Evolutionary conservation across 306 rosid genomes (phyloP), one percentile per base, ranked within the genome.

Genomic region (Ormosia semicastrata): DNA sequence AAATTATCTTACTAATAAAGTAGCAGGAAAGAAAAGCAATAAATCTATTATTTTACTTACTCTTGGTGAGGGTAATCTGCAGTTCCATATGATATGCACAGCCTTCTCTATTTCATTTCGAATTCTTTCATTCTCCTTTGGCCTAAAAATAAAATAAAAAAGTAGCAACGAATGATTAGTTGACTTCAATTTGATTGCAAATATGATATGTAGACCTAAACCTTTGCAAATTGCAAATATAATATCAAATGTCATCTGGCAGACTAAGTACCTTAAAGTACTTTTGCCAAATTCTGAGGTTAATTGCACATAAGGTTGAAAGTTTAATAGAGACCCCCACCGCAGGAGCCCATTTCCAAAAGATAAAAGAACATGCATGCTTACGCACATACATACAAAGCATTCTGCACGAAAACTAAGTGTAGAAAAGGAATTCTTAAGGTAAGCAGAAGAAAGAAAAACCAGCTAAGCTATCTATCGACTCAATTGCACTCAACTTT

Each of bases 51-150:
- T 52, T 82, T 81, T 64, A 36, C 95, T 82, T 87, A 95, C 99
- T 85, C 99, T 91, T 41, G 99, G 99, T 10, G 99, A 95, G 65
- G 99, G 99, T 59, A 95, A 90, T 84, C 88, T 59, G 67, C 99
- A 95, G 79, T 90, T 93, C 99, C 99, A 95, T 84, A 95, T 95
- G 67, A 93, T 91, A 56, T 95, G 87, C 62, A 93, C 88, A 9
- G 98, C 99, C 80, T 89, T 93, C 77, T 89, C 95, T 79, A 95
- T 83, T 86, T 91, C 94, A 43, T 75, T 68, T 32, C 92, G 82
- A 80, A 86, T 62, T 81, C 59, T 91, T 85, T 90, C 98, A 84
- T 93, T 93, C 50, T 95, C 95, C 82, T 91, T 93, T 71, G 97
- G 97, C 88, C 99, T 95, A 85, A 30, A 56, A 32, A 80, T 50